Conservation (phyloP, 768 basidiomycete genomes). For the Rhodotorula diobovata region DNA sequence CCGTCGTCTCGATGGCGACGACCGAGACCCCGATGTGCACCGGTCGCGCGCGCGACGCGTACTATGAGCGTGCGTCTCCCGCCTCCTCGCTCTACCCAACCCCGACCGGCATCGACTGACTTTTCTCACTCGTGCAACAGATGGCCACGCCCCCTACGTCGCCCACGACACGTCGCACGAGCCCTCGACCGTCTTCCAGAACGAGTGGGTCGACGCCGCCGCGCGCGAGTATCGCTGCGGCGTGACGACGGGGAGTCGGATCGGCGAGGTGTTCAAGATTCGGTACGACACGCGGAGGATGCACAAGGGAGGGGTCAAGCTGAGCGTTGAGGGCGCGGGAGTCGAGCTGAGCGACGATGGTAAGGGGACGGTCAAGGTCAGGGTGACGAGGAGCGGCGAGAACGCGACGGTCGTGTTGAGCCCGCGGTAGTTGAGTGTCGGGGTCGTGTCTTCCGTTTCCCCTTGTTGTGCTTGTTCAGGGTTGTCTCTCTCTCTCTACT, state of each 20-base stretch:
- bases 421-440: conserved; percentile 8
- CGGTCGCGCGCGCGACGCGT: conserved; percentile 15
- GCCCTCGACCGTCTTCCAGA: conserved; percentile 23
- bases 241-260: conserved; percentile 14
- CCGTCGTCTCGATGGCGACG: conserved; percentile 14
- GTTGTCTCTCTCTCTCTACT: too few relatives aligned
- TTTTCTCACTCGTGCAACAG: conserved; percentile 15
- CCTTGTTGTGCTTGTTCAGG: too few relatives aligned
- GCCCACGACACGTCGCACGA: not conserved
- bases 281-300: conserved; percentile 36
- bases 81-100: too few relatives aligned
- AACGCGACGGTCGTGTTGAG: conserved; percentile 6
- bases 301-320: conserved; percentile 33
- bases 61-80: conserved; percentile 9
- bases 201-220: conserved; percentile 20
- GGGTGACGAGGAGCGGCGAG: not conserved
- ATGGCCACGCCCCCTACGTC: conserved; percentile 25
- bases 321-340: conserved; percentile 14
- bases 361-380: conserved; percentile 12
- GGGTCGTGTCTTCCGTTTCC: too few relatives aligned
- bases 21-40: conserved; percentile 17
- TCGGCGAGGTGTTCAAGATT: conserved; percentile 26
- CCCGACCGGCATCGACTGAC: conserved; percentile 19
- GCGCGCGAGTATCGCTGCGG: conserved; percentile 28
- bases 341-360: conserved; percentile 2